Evolutionary conservation across 768 basidiomycete genomes (phyloP).

Genomic region (Hygrophorus pudorinus): DNA sequence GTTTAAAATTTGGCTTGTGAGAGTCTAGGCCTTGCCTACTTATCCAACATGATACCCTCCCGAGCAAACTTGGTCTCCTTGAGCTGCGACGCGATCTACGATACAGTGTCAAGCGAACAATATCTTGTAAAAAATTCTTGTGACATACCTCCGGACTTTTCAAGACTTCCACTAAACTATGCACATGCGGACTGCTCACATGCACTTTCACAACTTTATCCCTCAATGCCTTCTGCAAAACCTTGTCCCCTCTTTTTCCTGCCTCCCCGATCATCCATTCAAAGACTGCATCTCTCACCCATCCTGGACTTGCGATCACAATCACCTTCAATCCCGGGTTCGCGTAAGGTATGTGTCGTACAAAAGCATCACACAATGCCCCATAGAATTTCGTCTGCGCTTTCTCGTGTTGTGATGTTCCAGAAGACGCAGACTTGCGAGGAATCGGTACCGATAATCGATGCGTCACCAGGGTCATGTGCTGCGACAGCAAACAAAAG

Average conservation of each 20-base stretch:
- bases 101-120: conserved; percentile 1
- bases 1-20: conserved; percentile 1
- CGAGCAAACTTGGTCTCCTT: conserved; percentile 96
- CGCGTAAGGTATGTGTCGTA: conserved; percentile 83
- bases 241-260: conserved; percentile 68
- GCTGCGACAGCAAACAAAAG: conserved; percentile 90
- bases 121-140: background rate
- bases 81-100: conserved; percentile 60
- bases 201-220: conserved; percentile 89
- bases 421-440: conserved; percentile 77
- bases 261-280: conserved; percentile 83
- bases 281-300: conserved; percentile 83
- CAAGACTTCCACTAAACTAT: conserved; percentile 88
- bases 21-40: conserved; percentile 28
- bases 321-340: conserved; percentile 71
- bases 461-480: conserved; percentile 92
- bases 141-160: conserved; percentile 81
- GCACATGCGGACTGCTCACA: conserved; percentile 88
- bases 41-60: conserved; percentile 87
- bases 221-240: conserved; percentile 60
- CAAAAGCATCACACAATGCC: conserved; percentile 77
- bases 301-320: conserved; percentile 95
- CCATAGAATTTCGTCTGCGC: conserved; percentile 76
- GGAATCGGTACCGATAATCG: conserved; percentile 85
- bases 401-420: conserved; percentile 85